Evolutionary conservation across 1,284 basidiomycete species (phyloP).

Genomic region (Trametes polyzona): DNA sequence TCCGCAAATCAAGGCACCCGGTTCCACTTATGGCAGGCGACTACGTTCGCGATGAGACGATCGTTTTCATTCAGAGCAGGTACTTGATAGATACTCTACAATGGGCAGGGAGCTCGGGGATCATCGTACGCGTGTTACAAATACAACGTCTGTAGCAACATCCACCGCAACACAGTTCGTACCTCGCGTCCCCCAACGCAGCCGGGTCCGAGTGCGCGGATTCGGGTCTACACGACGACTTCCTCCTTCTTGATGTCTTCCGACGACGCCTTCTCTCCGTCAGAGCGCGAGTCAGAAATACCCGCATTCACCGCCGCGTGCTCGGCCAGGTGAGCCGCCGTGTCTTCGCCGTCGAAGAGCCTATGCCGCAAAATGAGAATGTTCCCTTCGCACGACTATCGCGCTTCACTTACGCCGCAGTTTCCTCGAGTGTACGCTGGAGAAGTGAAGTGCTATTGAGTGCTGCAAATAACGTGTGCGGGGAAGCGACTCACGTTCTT

Average conservation of each 20-base stretch:
- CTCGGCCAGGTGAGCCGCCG: slow-evolving; percentile 27
- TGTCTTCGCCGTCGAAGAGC: slow-evolving; percentile 37
- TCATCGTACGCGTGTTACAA: slow-evolving; percentile 8
- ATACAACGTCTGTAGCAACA: not conserved
- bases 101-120: not conserved
- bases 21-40: not conserved
- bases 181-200: not conserved
- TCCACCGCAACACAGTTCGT: not conserved
- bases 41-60: not conserved
- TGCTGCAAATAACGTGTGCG: not conserved
- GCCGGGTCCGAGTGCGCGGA: not conserved
- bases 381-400: not conserved
- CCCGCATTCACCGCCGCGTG: slow-evolving; percentile 30
- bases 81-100: slow-evolving; percentile 4
- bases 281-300: slow-evolving; percentile 26
- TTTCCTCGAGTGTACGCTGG: slow-evolving; percentile 38
- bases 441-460: not conserved
- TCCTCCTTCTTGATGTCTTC: slow-evolving; percentile 27
- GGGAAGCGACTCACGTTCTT: slow-evolving; percentile 33
- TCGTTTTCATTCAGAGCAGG: not conserved
- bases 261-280: slow-evolving; percentile 32
- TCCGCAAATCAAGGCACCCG: not conserved
- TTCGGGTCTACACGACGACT: not conserved
- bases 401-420: slow-evolving; percentile 32
- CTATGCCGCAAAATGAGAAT: slow-evolving; percentile 11